Base-by-base conservation (phyloP, 345 rosid species). In the Bruguiera parviflora region DNA sequence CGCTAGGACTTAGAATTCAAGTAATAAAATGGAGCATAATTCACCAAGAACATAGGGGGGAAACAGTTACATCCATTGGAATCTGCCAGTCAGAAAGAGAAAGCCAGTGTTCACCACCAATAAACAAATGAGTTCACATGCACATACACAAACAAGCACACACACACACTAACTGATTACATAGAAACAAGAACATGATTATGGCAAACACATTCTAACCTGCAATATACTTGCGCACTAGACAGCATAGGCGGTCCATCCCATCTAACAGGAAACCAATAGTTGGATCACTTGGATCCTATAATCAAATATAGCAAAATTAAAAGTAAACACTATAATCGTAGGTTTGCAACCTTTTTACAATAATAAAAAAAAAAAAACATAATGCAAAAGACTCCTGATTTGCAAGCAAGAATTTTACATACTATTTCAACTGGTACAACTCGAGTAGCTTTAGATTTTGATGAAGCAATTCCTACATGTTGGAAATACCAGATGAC, bases 281-380 rank as follows among this genome's bases (percentile, higher is more conserved):
- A 78, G 98, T 95, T 66, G 97, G 99, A 83, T 95, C 99, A 87
- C 77, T 90, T 82, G 92, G 98, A 85, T 95, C 98, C 98, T 92
- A 76, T 77, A 78, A 61, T 64, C 73, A 67, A 76, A 67, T 77
- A 73, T 68, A 53, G 66, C 62, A 64, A 25, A 52, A 61, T 24
- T 73, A 69, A 60, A 46, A 31, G 39, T 35, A 28, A 16, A 31
- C 61, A 39, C 46, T 25, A 27, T 11, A 53, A 19, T 25, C 35
- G 57, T 19, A 25, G 22, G 37, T 2, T 39, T 25, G 43, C 9
- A 62, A 53, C 33, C 65, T 1, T 5, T 51, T 24, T 29, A 21
- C 66, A 63, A 8, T 59, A 25, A 16, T 2, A 10, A 16, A 5
- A 22, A 49, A 22, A 24, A 21, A 53, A 46, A 66, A 47, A 58